Evolutionary conservation across 495 filamentous ascomycete genomes (phyloP).

Genomic region (Tuber calosporum): DNA sequence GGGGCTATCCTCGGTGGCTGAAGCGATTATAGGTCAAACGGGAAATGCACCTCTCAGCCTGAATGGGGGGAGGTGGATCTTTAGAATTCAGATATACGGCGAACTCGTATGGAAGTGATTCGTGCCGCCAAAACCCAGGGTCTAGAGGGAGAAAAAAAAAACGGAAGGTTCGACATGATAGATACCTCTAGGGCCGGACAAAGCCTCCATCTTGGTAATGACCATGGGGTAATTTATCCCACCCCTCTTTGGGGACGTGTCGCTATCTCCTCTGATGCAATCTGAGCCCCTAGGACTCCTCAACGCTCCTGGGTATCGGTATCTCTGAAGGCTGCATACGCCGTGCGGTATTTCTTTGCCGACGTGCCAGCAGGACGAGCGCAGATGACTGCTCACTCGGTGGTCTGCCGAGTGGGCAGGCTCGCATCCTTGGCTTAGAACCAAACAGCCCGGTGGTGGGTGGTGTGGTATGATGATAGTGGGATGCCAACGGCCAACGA

Average conservation of each 20-base stretch:
- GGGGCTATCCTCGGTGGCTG: not conserved
- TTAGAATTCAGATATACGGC: not conserved
- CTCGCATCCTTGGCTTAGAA: not conserved
- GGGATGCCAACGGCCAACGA: not conserved
- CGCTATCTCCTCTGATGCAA: not conserved
- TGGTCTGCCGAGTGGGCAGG: not conserved
- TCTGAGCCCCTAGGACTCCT: not conserved
- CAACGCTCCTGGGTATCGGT: not conserved
- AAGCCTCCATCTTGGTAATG: not conserved
- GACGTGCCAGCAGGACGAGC: not conserved
- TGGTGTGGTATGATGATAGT: too few relatives aligned
- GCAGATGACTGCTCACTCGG: not conserved
- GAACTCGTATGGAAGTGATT: not conserved
- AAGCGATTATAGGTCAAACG: not conserved
- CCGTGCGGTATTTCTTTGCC: not conserved
- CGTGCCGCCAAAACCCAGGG: not conserved
- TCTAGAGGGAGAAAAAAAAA: not conserved
- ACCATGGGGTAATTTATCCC: not conserved
- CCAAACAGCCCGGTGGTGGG: not conserved
- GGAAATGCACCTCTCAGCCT: not conserved
- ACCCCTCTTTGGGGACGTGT: accelerated
- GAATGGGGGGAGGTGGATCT: not conserved
- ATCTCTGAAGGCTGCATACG: not conserved
- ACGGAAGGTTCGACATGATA: too few relatives aligned
- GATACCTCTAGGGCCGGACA: not conserved